Base-by-base conservation (phyloP, 2,329 filamentous ascomycete genomes). In the Aureobasidium melanogenum region DNA sequence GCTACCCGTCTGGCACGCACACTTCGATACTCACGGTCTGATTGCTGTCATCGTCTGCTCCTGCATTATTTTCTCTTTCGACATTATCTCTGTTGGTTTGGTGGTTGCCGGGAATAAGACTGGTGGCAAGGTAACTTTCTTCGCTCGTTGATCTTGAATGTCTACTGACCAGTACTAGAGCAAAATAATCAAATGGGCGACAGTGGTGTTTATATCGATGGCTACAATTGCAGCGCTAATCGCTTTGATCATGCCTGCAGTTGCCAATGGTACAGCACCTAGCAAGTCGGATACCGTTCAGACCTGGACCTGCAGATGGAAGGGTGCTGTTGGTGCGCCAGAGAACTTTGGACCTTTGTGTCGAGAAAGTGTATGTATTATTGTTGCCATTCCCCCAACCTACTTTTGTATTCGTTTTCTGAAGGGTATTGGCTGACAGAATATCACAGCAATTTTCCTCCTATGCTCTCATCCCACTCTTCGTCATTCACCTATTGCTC, bases 1-100 rank as follows among this genome's bases (percentile, higher is more conserved):
- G 72, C 69, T 79, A 4, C 76, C 77, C 1, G 65, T 80, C 44
- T 80, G 78, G 78, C 74, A 73, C 0, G 71, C 74, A 10, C 78
- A 80, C 66, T 80, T 80, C 64, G 73, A 79, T 44, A 72, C 72
- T 1, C 68, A 72, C 19, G 77, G 77, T 17, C 74, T 78, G 4
- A 73, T 59, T 7, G 32, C 43, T 19, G 30, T 39, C 75, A 36
- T 71, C 70, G 0, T 63, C 78, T 15, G 69, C 79, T 36, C 77
- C 73, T 1, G 73, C 74, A 2, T 68, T 1, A 70, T 76, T 1
- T 47, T 78, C 1, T 63, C 77, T 0, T 64, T 78, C n/a, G 77
- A 75, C 14, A 62, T 66, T 22, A 63, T 69, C 5, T 75, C 71
- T 63, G 60, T 76, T 28, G 67, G 68, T 50, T 63, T 72, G 47